Evolutionary conservation across 257 asterid genomes (phyloP), one percentile per base, ranked within the genome.

Genomic region (Lavandula angustifolia): DNA sequence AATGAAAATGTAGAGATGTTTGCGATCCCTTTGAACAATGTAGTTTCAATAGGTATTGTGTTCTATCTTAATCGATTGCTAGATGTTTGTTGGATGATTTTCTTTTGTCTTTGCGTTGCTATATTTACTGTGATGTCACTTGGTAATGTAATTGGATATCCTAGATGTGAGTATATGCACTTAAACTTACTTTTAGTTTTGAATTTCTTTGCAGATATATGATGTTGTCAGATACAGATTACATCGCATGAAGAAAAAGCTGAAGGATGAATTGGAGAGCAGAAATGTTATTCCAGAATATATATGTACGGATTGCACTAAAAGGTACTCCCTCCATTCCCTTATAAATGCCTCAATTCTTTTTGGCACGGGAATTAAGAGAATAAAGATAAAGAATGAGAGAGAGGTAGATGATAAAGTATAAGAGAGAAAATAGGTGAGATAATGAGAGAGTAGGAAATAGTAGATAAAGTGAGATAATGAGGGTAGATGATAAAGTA

Each of bases 141-240:
- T 6, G 50, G 9, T 41, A 18, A 18, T 14, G 22, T 49, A 57
- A 58, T 3, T 53, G 55, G 62, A 52, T 66, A 43, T 3, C 33
- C 13, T 50, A 50, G 54, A 61, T 67, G 3, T 51, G 41, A 54
- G 33, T 41, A 16, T 35, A 50, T 59, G 54, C 33, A 43, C 12
- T 50, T 66, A 22, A 61, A 37, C 55, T 32, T 64, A 62, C 40
- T 58, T 22, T 52, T 58, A 50, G 22, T 10, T 59, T 47, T 60
- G 12, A 63, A 62, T 46, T 62, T 47, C 58, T 65, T 50, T 40
- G 85, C 91, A 94, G 98, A 81, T 90, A 76, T 80, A 83, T 72
- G 99, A 94, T 79, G 95, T 94, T 42, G 95, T 94, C 62, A 83
- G 99, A 73, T 90, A 94, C 81, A 76, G 99, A 81, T 64, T 94